Evolutionary conservation across 2,329 filamentous ascomycete species (phyloP).

Genomic region (Colletotrichum echinochloae): DNA sequence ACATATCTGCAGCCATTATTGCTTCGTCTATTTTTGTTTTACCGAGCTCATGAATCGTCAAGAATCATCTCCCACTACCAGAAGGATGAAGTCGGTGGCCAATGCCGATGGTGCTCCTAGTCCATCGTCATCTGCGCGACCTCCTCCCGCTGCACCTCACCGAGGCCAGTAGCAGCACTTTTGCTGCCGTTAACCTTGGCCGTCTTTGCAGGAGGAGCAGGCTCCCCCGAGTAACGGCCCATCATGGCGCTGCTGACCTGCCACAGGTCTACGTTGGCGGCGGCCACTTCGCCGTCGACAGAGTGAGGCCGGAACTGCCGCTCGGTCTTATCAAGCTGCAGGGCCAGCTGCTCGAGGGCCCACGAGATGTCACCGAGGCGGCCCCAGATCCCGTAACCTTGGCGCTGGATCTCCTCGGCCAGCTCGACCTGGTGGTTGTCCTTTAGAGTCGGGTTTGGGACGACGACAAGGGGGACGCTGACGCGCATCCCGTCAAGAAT

Average conservation of each 20-base stretch:
- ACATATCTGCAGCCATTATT: neutral
- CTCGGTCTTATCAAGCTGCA: constrained; percentile 37
- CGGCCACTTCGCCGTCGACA: neutral
- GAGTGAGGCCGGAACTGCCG: constrained; percentile 34
- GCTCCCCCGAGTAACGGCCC: constrained; percentile 19
- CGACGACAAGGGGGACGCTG: constrained; percentile 83
- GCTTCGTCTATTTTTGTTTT: neutral
- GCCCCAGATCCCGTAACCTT: constrained; percentile 76
- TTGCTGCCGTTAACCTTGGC: neutral
- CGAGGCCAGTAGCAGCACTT: neutral
- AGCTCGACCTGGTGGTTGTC: constrained; percentile 94
- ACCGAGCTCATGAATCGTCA: constrained; percentile 5
- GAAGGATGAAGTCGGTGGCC: neutral
- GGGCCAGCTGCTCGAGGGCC: constrained; percentile 38
- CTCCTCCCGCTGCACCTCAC: constrained; percentile 52
- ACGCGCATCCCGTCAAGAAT: constrained; percentile 85
- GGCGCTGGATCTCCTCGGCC: constrained; percentile 77
- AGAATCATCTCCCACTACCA: neutral
- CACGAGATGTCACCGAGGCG: constrained; percentile 38
- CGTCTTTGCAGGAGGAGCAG: neutral
- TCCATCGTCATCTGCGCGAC: constrained; percentile 54
- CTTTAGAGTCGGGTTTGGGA: constrained; percentile 84
- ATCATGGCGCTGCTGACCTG: constrained; percentile 38
- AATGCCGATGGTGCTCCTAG: constrained; percentile 45
- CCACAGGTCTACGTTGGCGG: constrained; percentile 35